Evolutionary conservation across 2,329 filamentous ascomycete genomes (phyloP), one percentile per base, ranked within the genome.

Genomic region (Calonectria pauciramosa): DNA sequence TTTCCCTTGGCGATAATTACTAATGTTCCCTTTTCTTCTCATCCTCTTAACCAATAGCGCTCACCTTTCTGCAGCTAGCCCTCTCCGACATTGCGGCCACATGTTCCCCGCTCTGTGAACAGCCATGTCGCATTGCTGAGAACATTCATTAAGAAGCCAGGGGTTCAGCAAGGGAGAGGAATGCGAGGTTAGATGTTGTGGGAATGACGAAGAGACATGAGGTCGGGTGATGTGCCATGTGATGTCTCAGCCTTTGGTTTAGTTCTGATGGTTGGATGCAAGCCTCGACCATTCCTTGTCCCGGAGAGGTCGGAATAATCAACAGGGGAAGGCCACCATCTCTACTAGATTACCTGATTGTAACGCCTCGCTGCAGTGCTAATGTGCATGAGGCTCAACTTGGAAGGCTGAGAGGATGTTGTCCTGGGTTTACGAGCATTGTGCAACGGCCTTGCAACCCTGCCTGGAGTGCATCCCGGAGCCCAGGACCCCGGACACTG

Each of bases 201-300:
- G 75, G 72, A 68, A 74, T 74, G 71, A 47, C 71, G 77, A 60
- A 78, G 71, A 67, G 73, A 79, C 72, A 64, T 67, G 68, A 49
- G 78, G 79, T 81, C 79, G 77, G 78, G 79, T 81, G 79, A 81
- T 76, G 72, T 75, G 76, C 79, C 79, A 81, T 81, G 78, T 80
- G 79, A 81, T 78, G 70, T 71, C 60, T 75, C 65, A 75, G 71
- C 63, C 66, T 68, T 63, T 54, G 28, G 56, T 60, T 41, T 52
- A 68, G 44, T 44, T 69, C 59, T 60, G 64, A 38, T 72, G 54
- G 65, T 52, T 64, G 72, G 51, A 44, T 67, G 68, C 63, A 44
- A 47, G 66, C 44, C 70, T 66, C 32, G 20, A 23, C 36, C 73
- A 75, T 79, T 80, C 60, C 74, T 74, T 70, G 51, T 23, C 65